Percentiles rank a stretch among this genome's conserved stretches.
phyloP scores from a whole-genome alignment of 345 rosid species.

The Melaleuca alternifolia region DNA sequence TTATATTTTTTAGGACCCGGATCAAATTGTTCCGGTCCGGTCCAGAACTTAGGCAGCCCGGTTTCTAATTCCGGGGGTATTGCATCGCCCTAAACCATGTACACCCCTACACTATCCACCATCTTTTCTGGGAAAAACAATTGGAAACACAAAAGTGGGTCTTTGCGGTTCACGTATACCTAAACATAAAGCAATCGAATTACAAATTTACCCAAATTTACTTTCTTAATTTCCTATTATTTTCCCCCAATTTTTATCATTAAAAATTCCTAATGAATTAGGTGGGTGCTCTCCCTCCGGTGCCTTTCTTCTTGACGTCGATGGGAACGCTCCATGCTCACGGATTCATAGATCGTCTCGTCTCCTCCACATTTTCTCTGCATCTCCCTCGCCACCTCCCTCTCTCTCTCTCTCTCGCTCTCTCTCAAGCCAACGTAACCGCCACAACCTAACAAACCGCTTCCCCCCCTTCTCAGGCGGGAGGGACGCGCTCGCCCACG shows the following conservation, averaged over 20 bases:
- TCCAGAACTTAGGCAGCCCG: no score
- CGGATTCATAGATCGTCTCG: neutral
- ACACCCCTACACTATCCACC: no score
- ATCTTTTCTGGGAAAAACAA: no score
- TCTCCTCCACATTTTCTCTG: neutral
- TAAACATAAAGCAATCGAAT: neutral
- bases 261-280: neutral
- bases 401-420: neutral
- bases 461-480: neutral
- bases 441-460: neutral
- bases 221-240: neutral
- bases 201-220: no score
- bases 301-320: neutral
- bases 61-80: no score
- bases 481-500: neutral
- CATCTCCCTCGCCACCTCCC: neutral
- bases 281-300: neutral
- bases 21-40: no score
- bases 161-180: no score
- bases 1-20: no score
- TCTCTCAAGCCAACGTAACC: neutral
- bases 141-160: no score
- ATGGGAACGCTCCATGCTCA: neutral
- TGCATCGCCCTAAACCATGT: no score
- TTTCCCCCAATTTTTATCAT: neutral